phyloP scores from a whole-genome alignment of 805 yeast species.

The Yamadazyma sp. region DNA sequence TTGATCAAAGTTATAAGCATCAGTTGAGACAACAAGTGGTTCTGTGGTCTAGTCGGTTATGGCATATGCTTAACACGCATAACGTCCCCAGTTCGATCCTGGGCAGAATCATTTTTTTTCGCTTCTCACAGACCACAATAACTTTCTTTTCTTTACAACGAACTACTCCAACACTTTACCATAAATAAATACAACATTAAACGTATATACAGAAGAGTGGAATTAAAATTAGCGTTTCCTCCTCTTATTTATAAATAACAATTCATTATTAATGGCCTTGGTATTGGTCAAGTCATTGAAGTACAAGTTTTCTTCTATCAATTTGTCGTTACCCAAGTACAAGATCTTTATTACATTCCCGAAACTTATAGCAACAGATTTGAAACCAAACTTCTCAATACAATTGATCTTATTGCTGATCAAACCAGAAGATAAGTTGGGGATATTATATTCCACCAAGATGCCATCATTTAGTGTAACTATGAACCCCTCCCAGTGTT shows the following conservation, averaged over 20 bases:
- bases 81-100: constrained; percentile 99
- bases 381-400: constrained; percentile 70
- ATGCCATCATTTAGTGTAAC: constrained; percentile 64
- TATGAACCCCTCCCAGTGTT: constrained; percentile 78
- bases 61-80: constrained; percentile 99
- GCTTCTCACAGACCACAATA: too few species aligned
- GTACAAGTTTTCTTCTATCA: constrained; percentile 58
- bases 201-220: too few species aligned
- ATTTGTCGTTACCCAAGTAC: constrained; percentile 73
- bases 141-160: too few species aligned
- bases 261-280: constrained; percentile 39
- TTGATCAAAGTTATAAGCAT: too few species aligned
- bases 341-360: constrained; percentile 72
- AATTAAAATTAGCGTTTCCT: constrained; percentile 19
- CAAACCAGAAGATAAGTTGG: constrained; percentile 43
- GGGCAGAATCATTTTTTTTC: constrained; percentile 83
- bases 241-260: constrained; percentile 54
- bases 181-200: constrained; percentile 4
- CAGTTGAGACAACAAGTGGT: constrained; percentile 47
- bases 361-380: constrained; percentile 71
- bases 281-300: constrained; percentile 38
- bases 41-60: constrained; percentile 99
- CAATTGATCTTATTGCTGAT: constrained; percentile 59
- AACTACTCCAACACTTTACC: too few species aligned
- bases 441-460: constrained; percentile 57